Base-by-base conservation (phyloP, 2,329 filamentous ascomycete genomes). In the Exophiala oligosperma region DNA sequence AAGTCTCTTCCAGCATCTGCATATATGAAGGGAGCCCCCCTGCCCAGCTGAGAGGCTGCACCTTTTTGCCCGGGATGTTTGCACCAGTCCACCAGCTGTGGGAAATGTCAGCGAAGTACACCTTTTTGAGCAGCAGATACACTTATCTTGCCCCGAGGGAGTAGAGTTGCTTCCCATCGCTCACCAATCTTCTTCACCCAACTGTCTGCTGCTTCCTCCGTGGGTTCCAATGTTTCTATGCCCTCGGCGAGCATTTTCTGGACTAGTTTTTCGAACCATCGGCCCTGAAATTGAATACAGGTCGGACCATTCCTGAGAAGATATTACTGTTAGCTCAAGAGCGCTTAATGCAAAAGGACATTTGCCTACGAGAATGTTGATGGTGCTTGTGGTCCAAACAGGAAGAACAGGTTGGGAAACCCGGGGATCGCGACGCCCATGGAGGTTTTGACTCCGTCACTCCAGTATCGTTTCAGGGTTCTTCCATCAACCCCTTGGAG, bases 381-480 rank as follows among this genome's bases (percentile, higher is more conserved):
- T 0, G 82, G 83, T 0, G 73, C 80, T n/a, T 86, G 82, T 0
- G 77, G 72, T 0, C 82, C 82, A 65, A 84, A 85, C 51, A 79
- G 67, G 51, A 76, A 76, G 69, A 81, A 79, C 67, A 80, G 71
- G 50, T 81, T 81, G 0, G 77, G 76, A 57, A 76, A 79, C 4
- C 71, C 71, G 9, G 70, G 61, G 6, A 75, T 70, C 0, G 73
- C 71, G 5, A 75, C 69, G 1, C 78, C 79, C 0, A 80, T 65
- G 56, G 74, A 77, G 0, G 76, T 75, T 32, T 67, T 65, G 4
- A 72, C 70, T 0, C 72, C 73, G 0, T 68, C 51, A 9, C 60
- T 64, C 60, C 76, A 78, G 17, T 74, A 68, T 9, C 74, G 65
- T 7, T 67, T 62, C 1, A 77, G 65, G 2, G 59, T 61, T 6